Percentiles rank a stretch among this genome's conserved stretches.
Evolutionary conservation across 352 stramenopile species (phyloP).

Genomic region (Halophytophthora batemanensis): DNA sequence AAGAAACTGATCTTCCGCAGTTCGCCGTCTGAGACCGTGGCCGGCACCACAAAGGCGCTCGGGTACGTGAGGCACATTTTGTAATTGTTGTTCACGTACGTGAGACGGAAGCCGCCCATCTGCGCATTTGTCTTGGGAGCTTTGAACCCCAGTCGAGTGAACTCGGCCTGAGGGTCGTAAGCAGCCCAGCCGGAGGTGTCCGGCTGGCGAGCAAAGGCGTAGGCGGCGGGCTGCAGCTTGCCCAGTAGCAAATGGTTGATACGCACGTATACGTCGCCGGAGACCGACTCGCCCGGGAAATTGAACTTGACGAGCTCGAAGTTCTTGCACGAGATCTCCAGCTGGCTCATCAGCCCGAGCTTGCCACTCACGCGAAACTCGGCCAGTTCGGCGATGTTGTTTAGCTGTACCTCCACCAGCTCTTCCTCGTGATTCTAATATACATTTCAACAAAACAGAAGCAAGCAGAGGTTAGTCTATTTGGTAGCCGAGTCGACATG

Average conservation of each 20-base stretch:
- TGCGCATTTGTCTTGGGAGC: constrained; percentile 30
- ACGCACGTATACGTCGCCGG: constrained; percentile 64
- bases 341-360: constrained; percentile 48
- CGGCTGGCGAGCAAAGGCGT: constrained; percentile 32
- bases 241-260: constrained; percentile 54
- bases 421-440: constrained; percentile 34
- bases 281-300: constrained; percentile 61
- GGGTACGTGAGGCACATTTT: constrained; percentile 85
- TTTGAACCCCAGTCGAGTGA: constrained; percentile 55
- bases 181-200: constrained; percentile 53
- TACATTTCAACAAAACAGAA: constrained; percentile 1
- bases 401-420: constrained; percentile 62
- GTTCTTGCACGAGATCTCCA: constrained; percentile 87
- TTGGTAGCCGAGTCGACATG: background rate
- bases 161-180: constrained; percentile 58
- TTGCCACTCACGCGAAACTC: constrained; percentile 48
- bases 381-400: constrained; percentile 75
- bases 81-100: constrained; percentile 71
- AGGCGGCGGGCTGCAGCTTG: constrained; percentile 55
- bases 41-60: constrained; percentile 86
- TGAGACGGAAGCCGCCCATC: constrained; percentile 60
- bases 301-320: constrained; percentile 81
- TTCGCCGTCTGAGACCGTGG: constrained; percentile 89
- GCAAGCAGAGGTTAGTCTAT: too few species aligned
- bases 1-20: constrained; percentile 88